phyloP scores from a whole-genome alignment of 176 grass and related monocot genomes.

The Elaeis guineensis region DNA sequence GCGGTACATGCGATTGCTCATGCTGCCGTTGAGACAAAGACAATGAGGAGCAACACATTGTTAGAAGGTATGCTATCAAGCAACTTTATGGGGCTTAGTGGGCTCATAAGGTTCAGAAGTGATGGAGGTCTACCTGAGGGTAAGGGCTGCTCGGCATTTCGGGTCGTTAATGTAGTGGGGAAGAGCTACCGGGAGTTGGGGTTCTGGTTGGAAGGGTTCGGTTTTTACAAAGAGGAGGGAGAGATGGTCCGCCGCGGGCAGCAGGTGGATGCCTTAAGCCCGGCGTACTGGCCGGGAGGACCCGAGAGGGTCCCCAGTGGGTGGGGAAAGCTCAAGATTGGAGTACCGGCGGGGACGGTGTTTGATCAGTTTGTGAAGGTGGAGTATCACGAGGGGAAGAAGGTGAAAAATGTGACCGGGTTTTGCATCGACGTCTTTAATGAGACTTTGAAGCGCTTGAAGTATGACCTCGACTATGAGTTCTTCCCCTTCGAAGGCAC shows the following conservation, averaged over 20 bases:
- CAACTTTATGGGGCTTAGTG: conserved; percentile 17
- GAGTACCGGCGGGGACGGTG: conserved; percentile 9
- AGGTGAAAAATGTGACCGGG: conserved; percentile 4
- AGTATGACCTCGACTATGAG: conserved; percentile 21
- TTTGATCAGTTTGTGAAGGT: conserved; percentile 24
- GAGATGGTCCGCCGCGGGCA: background rate
- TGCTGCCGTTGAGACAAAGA: background rate
- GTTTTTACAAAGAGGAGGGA: conserved; percentile 10
- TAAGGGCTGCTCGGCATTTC: background rate
- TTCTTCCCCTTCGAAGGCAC: background rate
- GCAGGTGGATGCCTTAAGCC: background rate
- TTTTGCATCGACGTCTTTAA: conserved; percentile 33
- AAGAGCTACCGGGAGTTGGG: conserved; percentile 10
- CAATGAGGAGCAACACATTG: background rate
- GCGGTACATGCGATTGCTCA: conserved; percentile 3
- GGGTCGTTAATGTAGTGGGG: conserved; percentile 18
- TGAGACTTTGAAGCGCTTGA: conserved; percentile 7
- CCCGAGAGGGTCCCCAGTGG: conserved; percentile 16
- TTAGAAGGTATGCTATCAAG: background rate
- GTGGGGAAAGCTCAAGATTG: conserved; percentile 18
- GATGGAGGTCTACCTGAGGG: background rate
- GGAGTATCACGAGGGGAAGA: background rate
- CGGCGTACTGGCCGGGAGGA: conserved; percentile 19
- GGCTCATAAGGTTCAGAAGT: background rate
- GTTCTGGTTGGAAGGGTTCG: conserved; percentile 19